A percentile compares a stretch with the other conserved stretches of the same genome.
phyloP scores from a whole-genome alignment of 768 basidiomycete genomes.

The Gautieria morchelliformis region DNA sequence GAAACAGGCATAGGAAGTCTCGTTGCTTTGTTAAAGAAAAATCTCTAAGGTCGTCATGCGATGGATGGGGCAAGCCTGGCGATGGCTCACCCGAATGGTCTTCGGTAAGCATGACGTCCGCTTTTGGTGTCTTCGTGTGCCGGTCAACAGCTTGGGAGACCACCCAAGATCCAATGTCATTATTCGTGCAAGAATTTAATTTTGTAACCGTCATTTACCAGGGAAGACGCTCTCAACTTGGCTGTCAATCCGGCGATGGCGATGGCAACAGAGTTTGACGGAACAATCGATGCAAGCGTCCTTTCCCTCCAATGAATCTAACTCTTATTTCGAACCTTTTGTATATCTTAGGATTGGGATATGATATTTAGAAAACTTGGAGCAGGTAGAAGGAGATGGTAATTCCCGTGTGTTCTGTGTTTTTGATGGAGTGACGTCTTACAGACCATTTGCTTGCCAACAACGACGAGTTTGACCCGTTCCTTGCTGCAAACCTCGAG shows the following conservation, averaged over 20 bases:
- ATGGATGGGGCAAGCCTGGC: constrained; percentile 46
- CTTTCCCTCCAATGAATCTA: background rate
- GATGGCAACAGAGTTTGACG: constrained; percentile 2
- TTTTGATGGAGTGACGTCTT: no score
- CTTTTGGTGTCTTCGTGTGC: background rate
- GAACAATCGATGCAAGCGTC: background rate
- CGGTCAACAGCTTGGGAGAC: background rate
- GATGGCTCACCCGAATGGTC: constrained; percentile 51
- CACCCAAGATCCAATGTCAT: background rate
- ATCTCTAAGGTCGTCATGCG: constrained; percentile 54
- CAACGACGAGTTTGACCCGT: background rate
- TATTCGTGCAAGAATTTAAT: background rate
- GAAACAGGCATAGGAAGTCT: constrained; percentile 71
- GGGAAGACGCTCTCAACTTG: constrained; percentile 25
- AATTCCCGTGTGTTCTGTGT: no score
- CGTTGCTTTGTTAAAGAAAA: constrained; percentile 68
- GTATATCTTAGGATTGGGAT: constrained; percentile 6
- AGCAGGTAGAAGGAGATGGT: background rate
- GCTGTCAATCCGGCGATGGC: constrained; percentile 15
- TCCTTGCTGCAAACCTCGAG: background rate
- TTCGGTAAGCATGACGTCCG: constrained; percentile 37
- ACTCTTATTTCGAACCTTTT: background rate
- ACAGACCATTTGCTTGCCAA: background rate
- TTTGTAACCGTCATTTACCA: constrained; percentile 6
- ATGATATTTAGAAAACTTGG: constrained; percentile 2